Conservation (phyloP, 2,329 filamentous ascomycete species). For the Xylaria sp. region DNA sequence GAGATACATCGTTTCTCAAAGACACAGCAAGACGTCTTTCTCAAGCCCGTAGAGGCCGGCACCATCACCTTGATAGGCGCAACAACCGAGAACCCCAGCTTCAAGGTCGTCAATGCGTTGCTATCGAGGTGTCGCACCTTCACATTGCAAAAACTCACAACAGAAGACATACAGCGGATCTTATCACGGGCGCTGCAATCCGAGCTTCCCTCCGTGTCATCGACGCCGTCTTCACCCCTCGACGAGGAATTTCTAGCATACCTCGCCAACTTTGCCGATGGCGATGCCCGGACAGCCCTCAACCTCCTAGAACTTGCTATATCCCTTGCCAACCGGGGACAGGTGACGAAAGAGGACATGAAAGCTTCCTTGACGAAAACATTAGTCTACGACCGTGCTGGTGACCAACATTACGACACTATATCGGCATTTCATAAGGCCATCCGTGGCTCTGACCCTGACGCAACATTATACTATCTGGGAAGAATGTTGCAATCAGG, state of each 20-base stretch:
- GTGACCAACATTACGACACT: slow-evolving; percentile 97
- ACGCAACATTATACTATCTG: slow-evolving; percentile 93
- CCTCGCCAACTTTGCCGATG: slow-evolving; percentile 86
- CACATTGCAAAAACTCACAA: slow-evolving; percentile 78
- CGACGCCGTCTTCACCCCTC: slow-evolving; percentile 66
- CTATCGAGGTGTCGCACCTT: slow-evolving; percentile 92
- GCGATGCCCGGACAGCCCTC: slow-evolving; percentile 90
- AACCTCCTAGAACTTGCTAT: slow-evolving; percentile 93
- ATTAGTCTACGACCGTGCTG: slow-evolving; percentile 91
- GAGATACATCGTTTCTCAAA: slow-evolving; percentile 95
- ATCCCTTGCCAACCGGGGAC: slow-evolving; percentile 72
- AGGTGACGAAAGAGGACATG: slow-evolving; percentile 78
- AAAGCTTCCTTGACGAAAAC: slow-evolving; percentile 89
- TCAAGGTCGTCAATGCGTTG: slow-evolving; percentile 88
- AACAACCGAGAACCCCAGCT: slow-evolving; percentile 96
- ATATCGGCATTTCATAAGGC: slow-evolving; percentile 98
- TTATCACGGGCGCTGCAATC: slow-evolving; percentile 76
- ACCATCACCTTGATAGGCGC: slow-evolving; percentile 92
- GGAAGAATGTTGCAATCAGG: slow-evolving; percentile 95
- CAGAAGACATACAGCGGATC: slow-evolving; percentile 77
- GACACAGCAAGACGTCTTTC: slow-evolving; percentile 92
- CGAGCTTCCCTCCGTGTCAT: slow-evolving; percentile 58
- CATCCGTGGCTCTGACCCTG: slow-evolving; percentile 84
- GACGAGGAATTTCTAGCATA: slow-evolving; percentile 82
- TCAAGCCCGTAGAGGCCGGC: slow-evolving; percentile 90